phyloP scores from a whole-genome alignment of 441 rosid species.

The Codiaeum variegatum region DNA sequence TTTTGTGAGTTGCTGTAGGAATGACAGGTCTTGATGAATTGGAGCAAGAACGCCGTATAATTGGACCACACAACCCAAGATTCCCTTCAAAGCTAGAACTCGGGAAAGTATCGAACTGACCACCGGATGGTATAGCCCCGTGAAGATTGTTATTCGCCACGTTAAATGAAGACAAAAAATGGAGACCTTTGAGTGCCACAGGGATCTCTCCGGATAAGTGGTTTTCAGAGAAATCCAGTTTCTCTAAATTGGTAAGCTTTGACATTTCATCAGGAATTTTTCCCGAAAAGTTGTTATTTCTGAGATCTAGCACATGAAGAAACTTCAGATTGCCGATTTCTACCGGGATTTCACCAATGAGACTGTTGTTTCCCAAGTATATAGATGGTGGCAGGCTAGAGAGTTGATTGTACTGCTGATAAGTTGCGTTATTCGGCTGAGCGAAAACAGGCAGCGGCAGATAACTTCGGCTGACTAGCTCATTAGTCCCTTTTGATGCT shows the following conservation, averaged over 20 bases:
- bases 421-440: conserved; percentile 43
- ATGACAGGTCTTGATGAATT: neutral
- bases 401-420: conserved; percentile 70
- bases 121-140: neutral
- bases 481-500: conserved; percentile 33
- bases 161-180: neutral
- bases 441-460: conserved; percentile 70
- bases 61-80: neutral
- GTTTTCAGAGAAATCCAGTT: conserved; percentile 55
- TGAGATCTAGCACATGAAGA: conserved; percentile 53
- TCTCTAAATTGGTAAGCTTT: conserved; percentile 56
- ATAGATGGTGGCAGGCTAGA: conserved; percentile 65
- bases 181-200: conserved; percentile 40
- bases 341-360: conserved; percentile 48
- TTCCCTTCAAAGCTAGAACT: neutral
- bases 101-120: neutral
- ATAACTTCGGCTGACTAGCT: conserved; percentile 39
- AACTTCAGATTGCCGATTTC: conserved; percentile 47
- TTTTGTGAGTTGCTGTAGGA: conserved; percentile 2
- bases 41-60: neutral
- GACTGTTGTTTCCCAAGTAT: conserved; percentile 45
- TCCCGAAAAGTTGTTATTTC: conserved; percentile 49
- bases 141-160: neutral
- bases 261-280: conserved; percentile 58
- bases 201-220: conserved; percentile 57